Evolutionary conservation across 2,329 filamentous ascomycete species (phyloP).

Genomic region (Talaromyces pinophilus): DNA sequence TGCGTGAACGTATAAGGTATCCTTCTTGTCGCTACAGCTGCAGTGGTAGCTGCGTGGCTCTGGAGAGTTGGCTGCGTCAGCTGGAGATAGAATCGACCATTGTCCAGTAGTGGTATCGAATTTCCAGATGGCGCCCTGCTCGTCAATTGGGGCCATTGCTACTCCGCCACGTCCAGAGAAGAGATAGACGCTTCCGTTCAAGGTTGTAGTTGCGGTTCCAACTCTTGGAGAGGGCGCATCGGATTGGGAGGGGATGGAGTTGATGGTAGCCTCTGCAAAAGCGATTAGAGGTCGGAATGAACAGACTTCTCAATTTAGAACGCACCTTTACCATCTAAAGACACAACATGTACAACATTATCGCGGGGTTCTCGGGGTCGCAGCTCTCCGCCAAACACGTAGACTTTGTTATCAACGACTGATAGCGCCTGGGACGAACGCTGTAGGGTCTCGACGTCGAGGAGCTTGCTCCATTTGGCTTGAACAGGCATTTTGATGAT

Average conservation of each 20-base stretch:
- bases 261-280: conserved; percentile 13
- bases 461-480: conserved; percentile 30
- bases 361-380: conserved; percentile 67
- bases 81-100: conserved; percentile 67
- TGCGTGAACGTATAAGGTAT: conserved; percentile 74
- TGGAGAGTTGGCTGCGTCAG: conserved; percentile 50
- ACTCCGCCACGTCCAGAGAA: conserved; percentile 76
- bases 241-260: conserved; percentile 22
- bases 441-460: conserved; percentile 28
- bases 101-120: conserved; percentile 65
- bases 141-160: conserved; percentile 70
- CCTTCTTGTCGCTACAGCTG: conserved; percentile 58
- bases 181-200: conserved; percentile 71
- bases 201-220: conserved; percentile 69
- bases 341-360: conserved; percentile 69
- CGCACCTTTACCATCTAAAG: conserved; percentile 40
- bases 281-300: background rate
- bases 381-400: conserved; percentile 77
- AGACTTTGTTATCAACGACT: conserved; percentile 59
- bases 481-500: background rate
- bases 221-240: conserved; percentile 63
- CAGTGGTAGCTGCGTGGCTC: conserved; percentile 71
- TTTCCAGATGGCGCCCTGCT: conserved; percentile 73
- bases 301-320: too few species aligned
- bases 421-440: conserved; percentile 75